Evolutionary conservation across 495 filamentous ascomycete genomes (phyloP).

Genomic region (Tuber calosporum): DNA sequence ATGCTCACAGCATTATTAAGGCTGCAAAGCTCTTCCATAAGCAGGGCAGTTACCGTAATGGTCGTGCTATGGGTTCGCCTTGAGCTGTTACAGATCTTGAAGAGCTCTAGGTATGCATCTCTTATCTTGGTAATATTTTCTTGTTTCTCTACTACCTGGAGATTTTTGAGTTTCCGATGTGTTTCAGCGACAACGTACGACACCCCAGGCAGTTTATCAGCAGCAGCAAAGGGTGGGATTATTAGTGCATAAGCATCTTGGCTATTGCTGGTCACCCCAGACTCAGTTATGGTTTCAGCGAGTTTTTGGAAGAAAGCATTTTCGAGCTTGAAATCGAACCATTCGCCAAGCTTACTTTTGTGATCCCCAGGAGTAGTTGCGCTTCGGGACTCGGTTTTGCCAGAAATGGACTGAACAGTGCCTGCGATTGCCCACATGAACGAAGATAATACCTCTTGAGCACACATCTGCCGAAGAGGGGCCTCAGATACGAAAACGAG

Average conservation of each 20-base stretch:
- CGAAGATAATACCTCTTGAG: slow-evolving; percentile 29
- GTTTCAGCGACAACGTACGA: neutral
- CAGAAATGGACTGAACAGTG: neutral
- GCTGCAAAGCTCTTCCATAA: neutral
- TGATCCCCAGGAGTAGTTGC: neutral
- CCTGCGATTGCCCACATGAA: slow-evolving; percentile 33
- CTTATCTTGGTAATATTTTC: neutral
- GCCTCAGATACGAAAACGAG: slow-evolving; percentile 1
- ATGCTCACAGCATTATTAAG: neutral
- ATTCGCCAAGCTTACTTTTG: neutral
- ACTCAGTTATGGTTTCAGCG: neutral
- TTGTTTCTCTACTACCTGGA: neutral
- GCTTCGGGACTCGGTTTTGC: neutral
- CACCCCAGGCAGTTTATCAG: slow-evolving; percentile 12
- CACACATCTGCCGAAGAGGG: slow-evolving; percentile 15
- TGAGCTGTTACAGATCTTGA: neutral
- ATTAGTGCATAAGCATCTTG: slow-evolving; percentile 17
- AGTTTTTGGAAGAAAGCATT: neutral
- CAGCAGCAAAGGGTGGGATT: slow-evolving; percentile 16
- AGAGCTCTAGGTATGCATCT: neutral
- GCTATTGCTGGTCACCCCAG: neutral
- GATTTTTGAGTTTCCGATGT: neutral
- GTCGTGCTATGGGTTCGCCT: neutral
- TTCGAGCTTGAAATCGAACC: slow-evolving; percentile 4
- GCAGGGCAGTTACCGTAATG: neutral